Conservation (phyloP, 257 asterid genomes). For the Voacanga thouarsii region DNA sequence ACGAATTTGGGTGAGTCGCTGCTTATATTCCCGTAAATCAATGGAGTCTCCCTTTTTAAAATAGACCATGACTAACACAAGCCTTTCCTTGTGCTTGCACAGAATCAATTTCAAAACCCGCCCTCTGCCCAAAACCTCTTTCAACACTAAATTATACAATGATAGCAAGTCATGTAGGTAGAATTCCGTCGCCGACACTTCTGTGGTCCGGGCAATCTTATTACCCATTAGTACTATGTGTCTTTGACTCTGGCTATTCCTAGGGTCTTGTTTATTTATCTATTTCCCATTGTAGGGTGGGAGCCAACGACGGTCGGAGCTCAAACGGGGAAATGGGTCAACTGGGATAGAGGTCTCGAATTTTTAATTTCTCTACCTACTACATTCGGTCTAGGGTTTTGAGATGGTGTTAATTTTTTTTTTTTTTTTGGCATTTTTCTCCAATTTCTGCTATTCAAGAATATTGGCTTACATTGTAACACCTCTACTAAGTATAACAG, state of each 20-base stretch:
- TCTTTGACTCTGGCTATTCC: not conserved
- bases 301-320: not conserved
- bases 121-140: conserved; percentile 90
- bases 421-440: no score
- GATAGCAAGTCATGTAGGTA: conserved; percentile 94
- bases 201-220: conserved; percentile 92
- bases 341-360: no score
- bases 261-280: not conserved
- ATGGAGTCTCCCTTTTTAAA: conserved; percentile 95
- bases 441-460: no score
- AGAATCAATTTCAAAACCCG: conserved; percentile 73
- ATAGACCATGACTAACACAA: conserved; percentile 93
- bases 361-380: no score
- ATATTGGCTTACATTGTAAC: no score
- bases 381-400: no score
- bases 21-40: conserved; percentile 83
- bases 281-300: conserved; percentile 9
- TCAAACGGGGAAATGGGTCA: not conserved
- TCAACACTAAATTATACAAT: conserved; percentile 81
- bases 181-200: conserved; percentile 95
- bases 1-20: conserved; percentile 63
- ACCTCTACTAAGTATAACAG: no score
- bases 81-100: conserved; percentile 61
- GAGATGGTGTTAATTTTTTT: no score
- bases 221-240: conserved; percentile 47